These are phyloP conservation scores for Aspergillus ostianus DNA, from an alignment of 495 filamentous ascomycete species.

Conservation along the genomic window DNA sequence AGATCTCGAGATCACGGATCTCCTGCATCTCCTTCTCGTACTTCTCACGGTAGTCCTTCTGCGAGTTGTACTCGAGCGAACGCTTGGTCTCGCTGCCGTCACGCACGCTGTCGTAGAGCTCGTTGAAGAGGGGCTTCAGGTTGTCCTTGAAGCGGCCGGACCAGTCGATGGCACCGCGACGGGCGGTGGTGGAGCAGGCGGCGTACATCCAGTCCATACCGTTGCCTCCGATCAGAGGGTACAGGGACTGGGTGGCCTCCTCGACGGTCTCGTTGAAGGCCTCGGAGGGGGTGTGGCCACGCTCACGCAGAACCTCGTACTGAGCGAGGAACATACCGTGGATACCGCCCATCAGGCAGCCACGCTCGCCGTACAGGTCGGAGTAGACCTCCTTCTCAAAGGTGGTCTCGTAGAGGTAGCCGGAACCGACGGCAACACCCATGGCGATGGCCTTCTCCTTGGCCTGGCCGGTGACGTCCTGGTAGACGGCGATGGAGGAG, in stretches of 20 bases:
- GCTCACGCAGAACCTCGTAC: slow-evolving; percentile 99
- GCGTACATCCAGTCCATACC: slow-evolving; percentile 99
- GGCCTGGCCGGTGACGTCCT: slow-evolving; percentile 96
- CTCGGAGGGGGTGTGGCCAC: slow-evolving; percentile 94
- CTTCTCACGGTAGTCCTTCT: slow-evolving; percentile 91
- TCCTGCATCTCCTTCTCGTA: slow-evolving; percentile 96
- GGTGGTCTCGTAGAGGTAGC: slow-evolving; percentile 99
- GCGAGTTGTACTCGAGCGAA: slow-evolving; percentile 91
- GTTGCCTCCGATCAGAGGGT: slow-evolving; percentile 92
- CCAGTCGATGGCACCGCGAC: slow-evolving; percentile 99
- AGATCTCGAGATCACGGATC: slow-evolving; percentile 96
- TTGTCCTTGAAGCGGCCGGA: slow-evolving; percentile 89
- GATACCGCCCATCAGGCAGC: slow-evolving; percentile 99
- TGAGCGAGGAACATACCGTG: slow-evolving; percentile 99
- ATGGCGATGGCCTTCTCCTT: slow-evolving; percentile 98
- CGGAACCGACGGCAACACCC: slow-evolving; percentile 91
- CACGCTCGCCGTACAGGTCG: slow-evolving; percentile 98
- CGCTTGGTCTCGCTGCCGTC: slow-evolving; percentile 89
- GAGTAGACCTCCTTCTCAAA: slow-evolving; percentile 99
- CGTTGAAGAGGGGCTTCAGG: slow-evolving; percentile 96
- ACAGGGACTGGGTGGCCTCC: slow-evolving; percentile 96
- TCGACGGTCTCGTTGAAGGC: slow-evolving; percentile 99
- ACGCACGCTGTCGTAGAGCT: slow-evolving; percentile 88
- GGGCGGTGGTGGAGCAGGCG: slow-evolving; percentile 97
- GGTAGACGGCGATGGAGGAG: slow-evolving; percentile 97